Percentiles rank a stretch among this genome's conserved stretches.
These are phyloP conservation scores for Tarenaya hassleriana DNA, from an alignment of 345 rosid species.

Conservation along the genomic window DNA sequence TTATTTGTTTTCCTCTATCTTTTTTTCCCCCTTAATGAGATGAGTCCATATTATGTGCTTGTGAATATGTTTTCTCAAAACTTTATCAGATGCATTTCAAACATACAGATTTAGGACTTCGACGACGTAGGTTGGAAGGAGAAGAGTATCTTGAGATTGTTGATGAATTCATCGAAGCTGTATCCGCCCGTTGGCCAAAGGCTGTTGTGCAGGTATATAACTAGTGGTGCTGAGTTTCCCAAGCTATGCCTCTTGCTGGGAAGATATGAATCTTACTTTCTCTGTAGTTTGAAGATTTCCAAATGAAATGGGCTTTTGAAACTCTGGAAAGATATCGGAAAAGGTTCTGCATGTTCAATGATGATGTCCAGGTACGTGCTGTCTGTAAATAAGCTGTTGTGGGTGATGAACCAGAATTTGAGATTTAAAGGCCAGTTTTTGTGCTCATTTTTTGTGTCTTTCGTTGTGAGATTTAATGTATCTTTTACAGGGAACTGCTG, in stretches of 20 bases:
- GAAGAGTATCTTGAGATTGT: constrained; percentile 78
- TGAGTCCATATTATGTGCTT: constrained; percentile 12
- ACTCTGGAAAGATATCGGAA: constrained; percentile 79
- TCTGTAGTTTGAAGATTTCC: constrained; percentile 91
- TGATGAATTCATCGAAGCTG: constrained; percentile 99
- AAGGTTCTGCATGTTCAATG: constrained; percentile 96
- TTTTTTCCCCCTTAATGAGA: constrained; percentile 7
- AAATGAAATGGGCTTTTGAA: constrained; percentile 98
- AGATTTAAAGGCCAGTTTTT: too few relatives aligned
- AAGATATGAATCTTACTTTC: constrained; percentile 21
- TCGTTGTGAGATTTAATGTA: too few relatives aligned
- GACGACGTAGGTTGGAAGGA: constrained; percentile 91
- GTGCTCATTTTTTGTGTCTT: too few relatives aligned
- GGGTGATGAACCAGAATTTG: too few relatives aligned
- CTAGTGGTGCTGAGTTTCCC: constrained; percentile 20
- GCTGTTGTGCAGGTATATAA: constrained; percentile 79
- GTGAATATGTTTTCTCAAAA: too few relatives aligned
- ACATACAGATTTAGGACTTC: constrained; percentile 84
- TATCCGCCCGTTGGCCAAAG: constrained; percentile 89
- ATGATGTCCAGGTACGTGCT: constrained; percentile 78
- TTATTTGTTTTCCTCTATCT: too few relatives aligned
- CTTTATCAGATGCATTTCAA: too few relatives aligned
- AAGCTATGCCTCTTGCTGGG: constrained; percentile 16
- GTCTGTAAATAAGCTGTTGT: not conserved
- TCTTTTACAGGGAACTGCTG: constrained; percentile 85